Base-by-base conservation (phyloP, 2,329 filamentous ascomycete genomes). In the Colletotrichum brevisporum region DNA sequence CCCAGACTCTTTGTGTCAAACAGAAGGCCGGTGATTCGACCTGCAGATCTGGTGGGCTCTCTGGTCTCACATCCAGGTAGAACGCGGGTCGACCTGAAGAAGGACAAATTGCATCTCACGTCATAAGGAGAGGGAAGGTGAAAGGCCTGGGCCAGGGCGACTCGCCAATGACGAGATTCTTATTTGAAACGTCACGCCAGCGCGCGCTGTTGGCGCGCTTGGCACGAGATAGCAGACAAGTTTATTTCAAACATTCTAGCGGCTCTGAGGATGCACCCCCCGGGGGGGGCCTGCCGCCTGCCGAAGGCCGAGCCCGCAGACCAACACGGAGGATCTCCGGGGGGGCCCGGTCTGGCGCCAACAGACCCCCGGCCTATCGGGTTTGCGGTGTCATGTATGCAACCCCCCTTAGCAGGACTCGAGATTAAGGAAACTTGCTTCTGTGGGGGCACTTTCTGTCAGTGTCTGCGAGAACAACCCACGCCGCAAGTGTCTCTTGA, bases 191-290 rank as follows among this genome's bases (percentile, higher is more conserved):
- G 24, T 39, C 31, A 12, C 24, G 54, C 16, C n/a, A 47, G 43
- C 55, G 39, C 55, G 26, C 43, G 31, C 52, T 52, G 45, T 65
- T 59, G 55, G 54, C 51, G 36, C 51, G 50, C 62, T 66, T 55
- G 55, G 66, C 66, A 26, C n/a, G 36, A 21, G 36, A 66, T 56
- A 39, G 18, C 55, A 31, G 36, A 36, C 62, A 41, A 16, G 62
- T 69, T 47, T 66, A 69, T 45, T 27, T 56, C 50, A 66, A 69
- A 69, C 67, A 56, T 21, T 39, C 62, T 56, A 69, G 45, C 62
- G 51, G 55, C 16, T 45, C 66, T 31, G 45, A 66, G 55, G 43
- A 69, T 52, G 62, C 62, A 39, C 62, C n/a, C n/a, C n/a, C n/a
- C n/a, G n/a, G 56, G 66, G 60, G 55, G 51, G 18, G 21, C 39